These are phyloP conservation scores for Tolypocladium guangdongense DNA, from an alignment of 2,329 filamentous ascomycete genomes.

Conservation along the genomic window DNA sequence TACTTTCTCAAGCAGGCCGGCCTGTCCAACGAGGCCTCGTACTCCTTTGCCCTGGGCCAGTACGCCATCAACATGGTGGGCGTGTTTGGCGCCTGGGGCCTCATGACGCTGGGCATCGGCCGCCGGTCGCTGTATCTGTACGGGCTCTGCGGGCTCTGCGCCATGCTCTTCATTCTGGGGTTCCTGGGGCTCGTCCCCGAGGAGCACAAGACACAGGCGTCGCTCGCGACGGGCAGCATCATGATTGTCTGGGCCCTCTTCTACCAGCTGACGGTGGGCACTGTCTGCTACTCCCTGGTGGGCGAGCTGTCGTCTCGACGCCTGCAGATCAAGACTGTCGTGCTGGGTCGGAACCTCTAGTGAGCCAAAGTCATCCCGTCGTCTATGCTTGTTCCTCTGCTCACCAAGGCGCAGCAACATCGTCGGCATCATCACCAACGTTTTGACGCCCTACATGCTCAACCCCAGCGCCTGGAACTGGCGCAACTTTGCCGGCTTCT, in stretches of 20 bases:
- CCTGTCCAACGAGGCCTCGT: constrained; percentile 38
- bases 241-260: constrained; percentile 75
- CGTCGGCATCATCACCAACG: constrained; percentile 68
- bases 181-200: constrained; percentile 68
- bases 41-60: constrained; percentile 51
- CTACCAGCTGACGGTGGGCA: constrained; percentile 81
- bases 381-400: background rate
- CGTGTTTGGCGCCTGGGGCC: constrained; percentile 69
- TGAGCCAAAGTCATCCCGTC: constrained; percentile 22
- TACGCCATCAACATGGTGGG: constrained; percentile 68
- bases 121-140: constrained; percentile 67
- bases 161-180: constrained; percentile 73
- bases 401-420: constrained; percentile 46
- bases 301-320: constrained; percentile 73
- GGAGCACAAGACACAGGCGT: constrained; percentile 44
- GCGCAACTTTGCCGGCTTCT: constrained; percentile 80
- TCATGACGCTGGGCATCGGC: constrained; percentile 66
- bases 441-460: constrained; percentile 86
- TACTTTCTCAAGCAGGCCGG: constrained; percentile 53
- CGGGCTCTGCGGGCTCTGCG: constrained; percentile 61
- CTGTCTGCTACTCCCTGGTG: constrained; percentile 82
- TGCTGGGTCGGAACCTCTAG: constrained; percentile 70
- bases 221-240: constrained; percentile 71
- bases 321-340: constrained; percentile 84
- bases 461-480: constrained; percentile 82